Evolutionary conservation across 2,329 filamentous ascomycete species (phyloP).

Genomic region (Tolypocladium ophioglossoides): DNA sequence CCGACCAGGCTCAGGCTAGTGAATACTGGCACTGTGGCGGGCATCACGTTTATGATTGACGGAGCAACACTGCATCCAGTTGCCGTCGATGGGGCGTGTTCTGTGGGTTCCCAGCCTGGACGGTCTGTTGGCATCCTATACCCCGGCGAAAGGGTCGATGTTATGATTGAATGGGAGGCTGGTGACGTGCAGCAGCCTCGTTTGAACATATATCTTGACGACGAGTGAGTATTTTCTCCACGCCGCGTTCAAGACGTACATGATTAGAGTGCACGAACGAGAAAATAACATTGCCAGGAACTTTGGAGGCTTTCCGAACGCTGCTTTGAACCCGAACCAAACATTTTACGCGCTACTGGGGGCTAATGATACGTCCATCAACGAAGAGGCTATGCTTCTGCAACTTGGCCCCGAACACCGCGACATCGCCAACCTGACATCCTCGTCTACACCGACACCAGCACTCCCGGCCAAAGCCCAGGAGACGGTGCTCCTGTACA

Average conservation of each 20-base stretch:
- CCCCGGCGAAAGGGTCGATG: conserved; percentile 13
- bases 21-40: conserved; percentile 13
- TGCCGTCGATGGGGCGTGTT: conserved; percentile 11
- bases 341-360: conserved; percentile 5
- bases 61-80: conserved; percentile 11
- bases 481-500: conserved; percentile 12
- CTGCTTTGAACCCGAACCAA: conserved; percentile 9
- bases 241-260: not conserved
- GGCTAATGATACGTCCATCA: not conserved
- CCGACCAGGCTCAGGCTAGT: conserved; percentile 11
- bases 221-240: conserved; percentile 9
- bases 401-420: conserved; percentile 1
- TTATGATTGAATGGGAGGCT: conserved; percentile 9
- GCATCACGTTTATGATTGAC: conserved; percentile 9
- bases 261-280: not conserved
- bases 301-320: conserved; percentile 11
- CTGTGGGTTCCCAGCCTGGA: conserved; percentile 4
- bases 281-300: conserved; percentile 5
- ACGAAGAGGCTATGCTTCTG: not conserved
- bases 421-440: conserved; percentile 3
- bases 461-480: conserved; percentile 4
- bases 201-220: conserved; percentile 13
- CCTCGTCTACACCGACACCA: not conserved
- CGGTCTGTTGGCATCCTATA: conserved; percentile 13
- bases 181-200: conserved; percentile 2